Percentiles rank a stretch among this genome's conserved stretches.
phyloP scores from a whole-genome alignment of 2,329 filamentous ascomycete genomes.

The Alternaria sp. region DNA sequence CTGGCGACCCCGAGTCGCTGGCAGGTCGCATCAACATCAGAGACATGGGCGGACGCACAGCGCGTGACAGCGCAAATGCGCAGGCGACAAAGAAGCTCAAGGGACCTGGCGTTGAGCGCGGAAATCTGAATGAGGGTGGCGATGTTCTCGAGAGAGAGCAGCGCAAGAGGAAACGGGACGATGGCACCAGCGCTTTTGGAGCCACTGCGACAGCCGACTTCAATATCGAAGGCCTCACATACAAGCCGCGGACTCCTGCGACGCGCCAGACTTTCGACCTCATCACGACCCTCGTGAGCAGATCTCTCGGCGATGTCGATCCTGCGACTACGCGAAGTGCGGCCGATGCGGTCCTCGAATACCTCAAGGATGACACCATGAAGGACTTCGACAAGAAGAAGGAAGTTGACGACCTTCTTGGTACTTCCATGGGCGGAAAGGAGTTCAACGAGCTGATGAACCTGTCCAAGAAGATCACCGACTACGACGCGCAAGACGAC shows the following conservation, averaged over 20 bases:
- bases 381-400: constrained; percentile 99
- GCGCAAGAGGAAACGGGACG: constrained; percentile 80
- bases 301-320: constrained; percentile 88
- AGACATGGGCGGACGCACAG: constrained; percentile 90
- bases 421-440: constrained; percentile 80
- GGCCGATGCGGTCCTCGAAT: constrained; percentile 88
- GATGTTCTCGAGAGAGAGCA: constrained; percentile 85
- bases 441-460: constrained; percentile 98
- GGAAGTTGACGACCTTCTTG: constrained; percentile 91
- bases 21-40: constrained; percentile 91
- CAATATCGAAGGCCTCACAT: constrained; percentile 87
- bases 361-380: constrained; percentile 90
- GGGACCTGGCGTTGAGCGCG: constrained; percentile 74
- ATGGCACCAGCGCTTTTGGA: constrained; percentile 68
- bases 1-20: constrained; percentile 95
- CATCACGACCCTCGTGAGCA: constrained; percentile 88
- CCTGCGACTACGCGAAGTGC: constrained; percentile 92
- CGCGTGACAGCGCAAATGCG: constrained; percentile 79
- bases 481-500: constrained; percentile 96
- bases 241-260: constrained; percentile 87
- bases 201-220: constrained; percentile 79
- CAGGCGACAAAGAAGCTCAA: constrained; percentile 74
- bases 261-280: constrained; percentile 94
- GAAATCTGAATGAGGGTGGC: constrained; percentile 77
- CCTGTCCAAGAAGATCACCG: constrained; percentile 97